These are phyloP conservation scores for Croton setiger DNA, from an alignment of 441 rosid genomes.

Conservation along the genomic window DNA sequence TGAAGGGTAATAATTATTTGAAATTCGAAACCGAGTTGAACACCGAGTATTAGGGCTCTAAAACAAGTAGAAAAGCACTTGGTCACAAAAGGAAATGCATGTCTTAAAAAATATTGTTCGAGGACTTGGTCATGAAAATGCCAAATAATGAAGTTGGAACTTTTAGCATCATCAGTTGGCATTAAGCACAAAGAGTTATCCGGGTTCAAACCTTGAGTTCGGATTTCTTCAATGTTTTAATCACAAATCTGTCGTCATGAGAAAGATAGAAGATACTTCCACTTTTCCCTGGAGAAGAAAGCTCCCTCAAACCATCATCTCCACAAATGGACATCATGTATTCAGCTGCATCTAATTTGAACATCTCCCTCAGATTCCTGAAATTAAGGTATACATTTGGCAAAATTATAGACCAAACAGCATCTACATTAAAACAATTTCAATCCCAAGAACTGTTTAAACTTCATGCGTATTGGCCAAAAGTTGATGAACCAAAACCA, in stretches of 20 bases:
- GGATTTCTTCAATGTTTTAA: conserved; percentile 77
- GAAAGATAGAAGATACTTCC: conserved; percentile 97
- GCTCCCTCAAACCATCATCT: conserved; percentile 84
- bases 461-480: neutral
- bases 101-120: neutral
- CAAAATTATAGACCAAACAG: conserved; percentile 1
- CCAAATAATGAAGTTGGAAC: conserved; percentile 3
- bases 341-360: conserved; percentile 96
- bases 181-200: neutral
- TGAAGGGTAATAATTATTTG: neutral
- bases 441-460: neutral
- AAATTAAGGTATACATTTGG: conserved; percentile 18
- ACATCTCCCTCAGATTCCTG: conserved; percentile 97
- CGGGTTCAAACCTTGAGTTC: conserved; percentile 74
- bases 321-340: conserved; percentile 99
- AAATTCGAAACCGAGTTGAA: neutral
- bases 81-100: neutral
- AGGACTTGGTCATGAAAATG: neutral
- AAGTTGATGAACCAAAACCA: neutral
- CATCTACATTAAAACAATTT: neutral
- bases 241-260: conserved; percentile 87
- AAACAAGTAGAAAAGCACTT: neutral
- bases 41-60: neutral
- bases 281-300: conserved; percentile 93
- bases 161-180: neutral